phyloP scores from a whole-genome alignment of 202 grass and related monocot species.

The Schoenoplectus triqueter region DNA sequence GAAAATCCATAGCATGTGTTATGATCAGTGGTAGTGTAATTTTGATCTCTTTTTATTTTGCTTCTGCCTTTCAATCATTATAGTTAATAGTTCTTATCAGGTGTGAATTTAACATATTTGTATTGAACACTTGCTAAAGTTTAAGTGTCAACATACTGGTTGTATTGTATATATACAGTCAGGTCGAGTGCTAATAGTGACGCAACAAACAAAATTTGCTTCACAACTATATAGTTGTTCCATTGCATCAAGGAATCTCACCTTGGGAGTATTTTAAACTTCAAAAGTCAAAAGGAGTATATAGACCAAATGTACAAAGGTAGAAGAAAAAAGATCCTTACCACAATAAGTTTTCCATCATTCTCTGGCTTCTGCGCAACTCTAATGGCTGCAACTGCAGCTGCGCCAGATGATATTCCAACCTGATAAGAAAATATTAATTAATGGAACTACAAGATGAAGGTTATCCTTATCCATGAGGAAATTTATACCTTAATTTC shows the following conservation, averaged over 20 bases:
- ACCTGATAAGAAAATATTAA: constrained; percentile 40
- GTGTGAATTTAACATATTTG: not conserved
- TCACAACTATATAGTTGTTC: not conserved
- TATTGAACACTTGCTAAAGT: not conserved
- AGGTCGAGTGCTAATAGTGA: not conserved
- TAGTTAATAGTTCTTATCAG: not conserved
- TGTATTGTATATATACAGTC: not conserved
- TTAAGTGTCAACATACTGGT: not conserved
- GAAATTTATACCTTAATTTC: not conserved
- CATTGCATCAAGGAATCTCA: not conserved
- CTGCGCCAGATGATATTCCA: constrained; percentile 65
- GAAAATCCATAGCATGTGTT: not conserved
- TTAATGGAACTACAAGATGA: not conserved
- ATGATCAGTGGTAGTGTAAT: not conserved
- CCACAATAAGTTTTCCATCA: constrained; percentile 59
- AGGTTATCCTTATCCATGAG: not conserved
- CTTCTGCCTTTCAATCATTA: not conserved
- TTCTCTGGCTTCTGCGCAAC: constrained; percentile 58
- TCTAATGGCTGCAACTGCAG: constrained; percentile 54
- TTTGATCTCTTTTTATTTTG: not conserved
- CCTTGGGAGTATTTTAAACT: not conserved
- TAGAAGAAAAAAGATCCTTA: constrained; percentile 30
- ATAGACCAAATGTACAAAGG: not conserved
- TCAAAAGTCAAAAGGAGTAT: not conserved
- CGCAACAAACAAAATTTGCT: not conserved